Base-by-base conservation (phyloP, 2,329 filamentous ascomycete genomes). In the Neonectria coccinea region DNA sequence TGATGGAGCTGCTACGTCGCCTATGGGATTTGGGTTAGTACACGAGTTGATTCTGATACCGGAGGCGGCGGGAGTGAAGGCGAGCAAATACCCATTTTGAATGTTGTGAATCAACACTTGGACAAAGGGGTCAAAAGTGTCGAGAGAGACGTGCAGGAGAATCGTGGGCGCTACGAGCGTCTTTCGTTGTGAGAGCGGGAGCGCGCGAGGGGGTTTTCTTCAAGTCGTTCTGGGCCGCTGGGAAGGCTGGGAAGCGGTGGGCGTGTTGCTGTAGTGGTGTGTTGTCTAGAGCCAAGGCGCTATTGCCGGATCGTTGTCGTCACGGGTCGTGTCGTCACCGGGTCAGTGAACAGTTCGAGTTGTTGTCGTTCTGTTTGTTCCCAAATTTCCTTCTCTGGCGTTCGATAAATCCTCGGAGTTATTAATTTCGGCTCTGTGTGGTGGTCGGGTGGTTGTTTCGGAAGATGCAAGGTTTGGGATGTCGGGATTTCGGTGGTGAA, bases 81-180 rank as follows among this genome's bases (percentile, higher is more conserved):
- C 14, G 12, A 33, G 27, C n/a, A 73, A 74, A 44, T 79, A 63
- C 82, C 79, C 75, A 84, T 84, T 62, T 75, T 74, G 25, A 82
- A 33, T 45, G 51, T 57, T 22, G 41, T 44, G 18, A 50, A 56
- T 61, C 54, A 48, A 41, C n/a, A 33, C 27, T 33, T 33, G 31
- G 25, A 52, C 20, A 44, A 47, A 39, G 36, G 31, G 20, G 48
- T 45, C 51, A 39, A 52, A 22, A 7, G 22, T 4, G 33, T 29
- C 12, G 48, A 47, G 53, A 36, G 16, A 58, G 14, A 27, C 4
- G 36, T 47, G 44, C 33, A 39, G 9, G 44, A 36, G 36, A 45
- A n/a, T 45, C 22, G 36, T n/a, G 27, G 44, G 54, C 16, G 50
- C 27, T 25, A 12, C 7, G 42, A 36, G 56, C 27, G n/a, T 11